These are phyloP conservation scores for Erigeron philadelphicus DNA, from an alignment of 140 eudicot genomes.

Conservation along the genomic window DNA sequence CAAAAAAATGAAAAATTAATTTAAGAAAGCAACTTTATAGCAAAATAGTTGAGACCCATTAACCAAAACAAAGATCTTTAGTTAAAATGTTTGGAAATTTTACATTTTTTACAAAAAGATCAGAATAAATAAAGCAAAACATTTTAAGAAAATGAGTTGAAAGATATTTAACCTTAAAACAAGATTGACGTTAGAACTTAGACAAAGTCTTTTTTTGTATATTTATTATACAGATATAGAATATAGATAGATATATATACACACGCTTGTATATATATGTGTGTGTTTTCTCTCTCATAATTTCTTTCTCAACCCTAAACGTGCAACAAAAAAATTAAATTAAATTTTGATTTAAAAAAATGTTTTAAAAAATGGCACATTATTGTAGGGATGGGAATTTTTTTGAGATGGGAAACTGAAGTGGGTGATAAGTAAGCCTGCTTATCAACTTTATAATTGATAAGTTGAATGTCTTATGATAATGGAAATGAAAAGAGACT, in stretches of 20 bases:
- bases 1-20: not conserved
- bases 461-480: not conserved
- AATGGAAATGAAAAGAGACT: conserved; percentile 11
- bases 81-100: not conserved
- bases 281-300: conserved; percentile 35
- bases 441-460: conserved; percentile 35
- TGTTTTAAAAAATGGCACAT: conserved; percentile 22
- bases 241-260: not conserved
- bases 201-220: conserved; percentile 24
- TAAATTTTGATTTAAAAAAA: conserved; percentile 1
- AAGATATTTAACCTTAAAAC: conserved; percentile 31
- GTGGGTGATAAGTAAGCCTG: not conserved
- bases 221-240: not conserved
- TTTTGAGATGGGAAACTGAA: conserved; percentile 29
- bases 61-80: not conserved
- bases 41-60: not conserved
- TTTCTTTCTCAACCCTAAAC: conserved; percentile 25
- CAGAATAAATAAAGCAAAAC: conserved; percentile 34
- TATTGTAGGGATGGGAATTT: conserved; percentile 44
- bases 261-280: conserved; percentile 29
- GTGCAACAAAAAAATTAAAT: conserved; percentile 24
- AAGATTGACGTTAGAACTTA: conserved; percentile 32
- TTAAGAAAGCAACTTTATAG: conserved; percentile 41
- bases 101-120: conserved; percentile 19
- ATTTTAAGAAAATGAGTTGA: conserved; percentile 1